Evolutionary conservation across 2,329 filamentous ascomycete species (phyloP).

Genomic region (Stromatinia cepivora): DNA sequence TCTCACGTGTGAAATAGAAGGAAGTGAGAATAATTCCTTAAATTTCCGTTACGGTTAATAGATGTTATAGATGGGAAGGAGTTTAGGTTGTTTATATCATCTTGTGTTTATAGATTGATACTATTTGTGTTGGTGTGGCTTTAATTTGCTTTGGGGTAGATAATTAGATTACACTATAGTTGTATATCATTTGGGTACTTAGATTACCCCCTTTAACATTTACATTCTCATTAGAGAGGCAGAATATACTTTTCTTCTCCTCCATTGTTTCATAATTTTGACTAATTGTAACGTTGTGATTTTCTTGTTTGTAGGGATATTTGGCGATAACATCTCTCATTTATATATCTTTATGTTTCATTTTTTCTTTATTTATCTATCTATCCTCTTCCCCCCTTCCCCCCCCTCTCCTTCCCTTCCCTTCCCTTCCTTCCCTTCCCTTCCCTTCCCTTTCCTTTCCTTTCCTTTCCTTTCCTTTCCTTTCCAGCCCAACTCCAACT

Average conservation of each 20-base stretch:
- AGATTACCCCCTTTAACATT: not conserved
- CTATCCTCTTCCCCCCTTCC: not conserved
- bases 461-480: not conserved
- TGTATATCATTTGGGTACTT: not conserved
- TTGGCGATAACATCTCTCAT: too few species aligned
- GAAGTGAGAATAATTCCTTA: not conserved
- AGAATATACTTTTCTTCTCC: constrained; percentile 12
- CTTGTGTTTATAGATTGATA: constrained; percentile 4
- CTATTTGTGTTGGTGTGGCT: not conserved
- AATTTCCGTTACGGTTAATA: too few species aligned
- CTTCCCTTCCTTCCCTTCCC: not conserved
- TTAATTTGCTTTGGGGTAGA: not conserved
- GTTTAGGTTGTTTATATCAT: not conserved
- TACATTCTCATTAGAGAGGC: constrained; percentile 5
- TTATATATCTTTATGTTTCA: not conserved
- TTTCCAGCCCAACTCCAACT: not conserved
- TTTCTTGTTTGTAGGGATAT: not conserved
- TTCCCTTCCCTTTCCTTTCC: not conserved
- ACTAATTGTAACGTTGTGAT: not conserved
- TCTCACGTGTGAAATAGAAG: not conserved
- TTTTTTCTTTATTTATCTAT: not conserved
- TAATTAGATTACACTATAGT: not conserved
- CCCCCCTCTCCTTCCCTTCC: not conserved
- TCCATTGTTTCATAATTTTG: not conserved
- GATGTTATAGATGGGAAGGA: not conserved